Evolutionary conservation across 805 yeast species (phyloP).

Genomic region (Pichia gijzeniarum): DNA sequence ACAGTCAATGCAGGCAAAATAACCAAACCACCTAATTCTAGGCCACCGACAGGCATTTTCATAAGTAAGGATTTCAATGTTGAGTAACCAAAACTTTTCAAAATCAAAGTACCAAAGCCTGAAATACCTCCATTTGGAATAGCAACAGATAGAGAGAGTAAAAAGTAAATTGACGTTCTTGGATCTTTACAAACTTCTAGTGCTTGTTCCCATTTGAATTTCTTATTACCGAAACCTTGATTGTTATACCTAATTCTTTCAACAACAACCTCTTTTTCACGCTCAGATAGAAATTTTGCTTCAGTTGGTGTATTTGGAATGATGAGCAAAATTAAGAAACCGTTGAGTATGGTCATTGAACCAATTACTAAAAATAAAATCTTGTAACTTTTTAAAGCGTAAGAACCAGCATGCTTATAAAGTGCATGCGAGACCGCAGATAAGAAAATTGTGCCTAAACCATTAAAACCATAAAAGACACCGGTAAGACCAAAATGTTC

Average conservation of each 20-base stretch:
- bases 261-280: constrained; percentile 35
- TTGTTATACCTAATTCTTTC: constrained; percentile 31
- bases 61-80: constrained; percentile 15
- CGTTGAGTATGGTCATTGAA: too few relatives aligned
- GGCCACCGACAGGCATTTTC: constrained; percentile 32
- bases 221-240: constrained; percentile 35
- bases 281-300: constrained; percentile 36
- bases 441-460: too few relatives aligned
- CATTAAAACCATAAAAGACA: too few relatives aligned
- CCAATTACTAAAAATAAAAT: too few relatives aligned
- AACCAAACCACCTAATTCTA: constrained; percentile 29
- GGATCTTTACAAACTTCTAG: constrained; percentile 41
- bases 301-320: constrained; percentile 50
- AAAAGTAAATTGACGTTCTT: constrained; percentile 32
- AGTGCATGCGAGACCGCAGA: too few relatives aligned
- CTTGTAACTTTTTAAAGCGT: too few relatives aligned
- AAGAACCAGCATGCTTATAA: too few relatives aligned
- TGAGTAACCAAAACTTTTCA: constrained; percentile 11
- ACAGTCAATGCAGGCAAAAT: constrained; percentile 1
- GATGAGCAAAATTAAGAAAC: constrained; percentile 28
- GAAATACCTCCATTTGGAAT: constrained; percentile 14
- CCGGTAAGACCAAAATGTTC: too few relatives aligned
- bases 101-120: constrained; percentile 11
- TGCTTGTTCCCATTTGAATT: constrained; percentile 38
- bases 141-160: constrained; percentile 25